Base-by-base conservation (phyloP, 345 rosid genomes). In the Ailanthus altissimus region DNA sequence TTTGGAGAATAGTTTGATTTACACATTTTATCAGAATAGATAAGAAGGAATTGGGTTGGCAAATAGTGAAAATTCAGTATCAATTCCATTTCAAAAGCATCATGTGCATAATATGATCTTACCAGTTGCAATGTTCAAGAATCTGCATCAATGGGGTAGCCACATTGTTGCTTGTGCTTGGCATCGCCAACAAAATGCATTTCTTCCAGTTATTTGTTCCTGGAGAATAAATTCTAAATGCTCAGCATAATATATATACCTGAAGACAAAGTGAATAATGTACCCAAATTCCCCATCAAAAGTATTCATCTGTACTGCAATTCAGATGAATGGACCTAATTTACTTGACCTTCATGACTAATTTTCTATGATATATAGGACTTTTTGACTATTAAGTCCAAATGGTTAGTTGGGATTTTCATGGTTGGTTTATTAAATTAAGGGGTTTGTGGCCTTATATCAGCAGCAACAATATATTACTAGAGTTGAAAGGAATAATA, bases 181-280 rank as follows among this genome's bases (percentile, higher is more conserved):
- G 1, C 75, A 61, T 66, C 49, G 67, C 18, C 56, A 53, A 40
- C 16, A n/a, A 65, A 58, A 28, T 40, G 56, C 49, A 42, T 42
- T 53, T 46, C 1, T 14, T n/a, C 59, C 60, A 50, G 21, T 23
- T 50, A 32, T 50, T 61, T 67, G 23, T 26, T 67, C 54, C 32
- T 74, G 14, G 28, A 43, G 82, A 71, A 75, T 75, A 66, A 78
- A 72, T 78, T 65, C 84, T 50, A 32, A 42, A 26, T 65, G 14
- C 43, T 50, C 45, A 13, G 25, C 58, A 25, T 32, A 71, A 21
- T 11, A 28, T 54, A 21, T 11, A 28, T 54, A 38, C 7, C 49
- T 49, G 73, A 3, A 38, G 61, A 60, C 59, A 28, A 60, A 46
- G 43, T 45, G 58, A 46, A 73, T 58, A 73, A 16, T 59, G 38